A percentile compares a stretch with the other conserved stretches of the same genome.
Evolutionary conservation across 2,329 filamentous ascomycete genomes (phyloP).

Genomic region (Aspergillus awamori): DNA sequence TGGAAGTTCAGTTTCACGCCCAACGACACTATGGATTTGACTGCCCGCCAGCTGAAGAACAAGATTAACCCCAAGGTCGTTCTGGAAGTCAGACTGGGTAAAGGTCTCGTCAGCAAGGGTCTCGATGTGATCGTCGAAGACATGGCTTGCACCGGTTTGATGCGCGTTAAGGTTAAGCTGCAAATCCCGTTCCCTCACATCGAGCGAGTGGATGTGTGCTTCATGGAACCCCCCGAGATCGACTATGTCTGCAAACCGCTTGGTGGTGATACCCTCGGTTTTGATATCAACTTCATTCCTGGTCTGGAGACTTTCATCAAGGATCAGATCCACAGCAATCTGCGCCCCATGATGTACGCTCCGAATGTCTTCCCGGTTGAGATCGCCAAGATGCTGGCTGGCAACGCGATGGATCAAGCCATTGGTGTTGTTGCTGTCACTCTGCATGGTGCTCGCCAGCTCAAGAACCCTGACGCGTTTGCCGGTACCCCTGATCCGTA

Average conservation of each 20-base stretch:
- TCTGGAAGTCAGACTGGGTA: conserved; percentile 90
- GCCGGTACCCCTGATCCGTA: conserved; percentile 91
- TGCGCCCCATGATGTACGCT: conserved; percentile 96
- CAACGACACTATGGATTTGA: conserved; percentile 91
- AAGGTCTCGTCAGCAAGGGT: conserved; percentile 95
- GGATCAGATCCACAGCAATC: conserved; percentile 91
- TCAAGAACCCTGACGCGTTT: conserved; percentile 96
- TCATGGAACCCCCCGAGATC: conserved; percentile 83
- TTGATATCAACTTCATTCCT: conserved; percentile 99
- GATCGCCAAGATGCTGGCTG: conserved; percentile 96
- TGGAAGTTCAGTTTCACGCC: conserved; percentile 99
- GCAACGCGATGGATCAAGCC: conserved; percentile 90
- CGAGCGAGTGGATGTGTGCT: conserved; percentile 92
- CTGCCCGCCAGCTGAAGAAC: conserved; percentile 83
- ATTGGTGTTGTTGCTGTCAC: conserved; percentile 92
- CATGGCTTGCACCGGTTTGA: conserved; percentile 92
- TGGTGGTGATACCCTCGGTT: conserved; percentile 91
- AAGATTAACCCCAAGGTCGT: conserved; percentile 98
- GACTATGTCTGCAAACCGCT: conserved; percentile 98
- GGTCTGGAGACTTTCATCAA: conserved; percentile 91
- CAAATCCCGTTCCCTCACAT: conserved; percentile 95
- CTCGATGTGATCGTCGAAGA: conserved; percentile 97
- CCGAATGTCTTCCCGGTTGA: conserved; percentile 98
- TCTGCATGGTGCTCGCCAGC: conserved; percentile 83
- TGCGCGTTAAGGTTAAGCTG: conserved; percentile 97